These are phyloP conservation scores for Centrapalus pauciflorus DNA, from an alignment of 129 eudicot species.

Conservation along the genomic window DNA sequence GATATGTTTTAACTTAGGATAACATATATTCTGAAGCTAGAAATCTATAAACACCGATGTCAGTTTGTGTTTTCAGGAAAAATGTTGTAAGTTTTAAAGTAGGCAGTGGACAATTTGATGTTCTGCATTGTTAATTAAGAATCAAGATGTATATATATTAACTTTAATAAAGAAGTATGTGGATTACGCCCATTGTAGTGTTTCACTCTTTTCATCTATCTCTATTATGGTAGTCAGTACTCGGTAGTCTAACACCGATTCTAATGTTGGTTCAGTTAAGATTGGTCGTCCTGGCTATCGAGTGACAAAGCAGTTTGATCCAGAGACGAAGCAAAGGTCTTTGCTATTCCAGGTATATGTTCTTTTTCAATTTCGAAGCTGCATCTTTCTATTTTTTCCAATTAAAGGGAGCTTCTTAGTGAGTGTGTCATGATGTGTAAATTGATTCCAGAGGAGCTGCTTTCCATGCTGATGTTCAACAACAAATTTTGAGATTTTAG, in stretches of 20 bases:
- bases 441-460: background rate
- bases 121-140: background rate
- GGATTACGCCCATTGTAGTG: background rate
- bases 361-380: background rate
- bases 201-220: background rate
- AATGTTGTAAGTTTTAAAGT: background rate
- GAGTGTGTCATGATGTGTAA: background rate
- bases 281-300: constrained; percentile 96
- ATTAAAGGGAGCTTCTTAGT: background rate
- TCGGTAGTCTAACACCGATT: constrained; percentile 11
- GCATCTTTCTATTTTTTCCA: background rate
- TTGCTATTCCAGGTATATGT: constrained; percentile 74
- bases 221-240: too few relatives aligned
- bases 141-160: background rate
- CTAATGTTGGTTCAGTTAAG: constrained; percentile 54
- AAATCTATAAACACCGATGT: background rate
- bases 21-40: background rate
- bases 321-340: constrained; percentile 89
- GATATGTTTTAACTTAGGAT: background rate
- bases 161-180: background rate
- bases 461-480: background rate
- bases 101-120: background rate
- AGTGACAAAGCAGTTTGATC: constrained; percentile 89
- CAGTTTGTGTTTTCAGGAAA: background rate
- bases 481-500: background rate